Conservation (phyloP, 2,329 filamentous ascomycete genomes). For the Ophiosphaerella narmari region DNA sequence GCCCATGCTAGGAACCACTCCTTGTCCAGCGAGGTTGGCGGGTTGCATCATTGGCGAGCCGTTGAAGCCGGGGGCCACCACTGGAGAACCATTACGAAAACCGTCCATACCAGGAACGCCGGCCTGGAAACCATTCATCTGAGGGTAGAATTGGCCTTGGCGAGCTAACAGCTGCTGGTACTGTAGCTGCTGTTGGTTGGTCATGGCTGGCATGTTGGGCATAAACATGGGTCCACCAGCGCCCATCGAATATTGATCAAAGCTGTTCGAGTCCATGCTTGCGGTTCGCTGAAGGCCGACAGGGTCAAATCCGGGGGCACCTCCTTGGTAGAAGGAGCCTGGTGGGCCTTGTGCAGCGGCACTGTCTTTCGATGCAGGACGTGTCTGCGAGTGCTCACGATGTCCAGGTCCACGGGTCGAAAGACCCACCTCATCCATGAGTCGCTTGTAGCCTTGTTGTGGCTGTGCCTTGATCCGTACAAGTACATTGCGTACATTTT, state of each 20-base stretch:
- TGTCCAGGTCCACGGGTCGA: constrained; percentile 59
- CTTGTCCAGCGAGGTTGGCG: constrained; percentile 49
- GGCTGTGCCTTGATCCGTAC: constrained; percentile 90
- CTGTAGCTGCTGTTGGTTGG: constrained; percentile 57
- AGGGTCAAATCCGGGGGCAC: constrained; percentile 47
- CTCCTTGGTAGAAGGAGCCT: constrained; percentile 44
- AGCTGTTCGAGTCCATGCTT: constrained; percentile 56
- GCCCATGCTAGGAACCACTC: constrained; percentile 38
- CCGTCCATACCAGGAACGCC: constrained; percentile 51
- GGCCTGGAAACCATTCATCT: constrained; percentile 48
- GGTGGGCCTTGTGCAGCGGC: constrained; percentile 31
- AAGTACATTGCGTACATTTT: constrained; percentile 89
- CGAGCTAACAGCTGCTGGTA: constrained; percentile 62
- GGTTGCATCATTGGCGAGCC: constrained; percentile 56
- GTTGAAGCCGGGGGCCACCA: constrained; percentile 46
- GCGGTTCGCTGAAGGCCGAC: constrained; percentile 52
- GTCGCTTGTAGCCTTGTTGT: constrained; percentile 92
- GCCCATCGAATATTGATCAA: constrained; percentile 51
- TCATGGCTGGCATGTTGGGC: constrained; percentile 48
- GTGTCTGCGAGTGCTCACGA: constrained; percentile 43
- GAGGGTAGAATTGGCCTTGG: constrained; percentile 54
- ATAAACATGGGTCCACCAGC: constrained; percentile 41
- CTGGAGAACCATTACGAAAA: constrained; percentile 49
- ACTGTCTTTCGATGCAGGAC: constrained; percentile 45
- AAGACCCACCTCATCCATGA: constrained; percentile 98